phyloP scores from a whole-genome alignment of 371 early-diverging fungal species.

The Rhizopus delemar region DNA sequence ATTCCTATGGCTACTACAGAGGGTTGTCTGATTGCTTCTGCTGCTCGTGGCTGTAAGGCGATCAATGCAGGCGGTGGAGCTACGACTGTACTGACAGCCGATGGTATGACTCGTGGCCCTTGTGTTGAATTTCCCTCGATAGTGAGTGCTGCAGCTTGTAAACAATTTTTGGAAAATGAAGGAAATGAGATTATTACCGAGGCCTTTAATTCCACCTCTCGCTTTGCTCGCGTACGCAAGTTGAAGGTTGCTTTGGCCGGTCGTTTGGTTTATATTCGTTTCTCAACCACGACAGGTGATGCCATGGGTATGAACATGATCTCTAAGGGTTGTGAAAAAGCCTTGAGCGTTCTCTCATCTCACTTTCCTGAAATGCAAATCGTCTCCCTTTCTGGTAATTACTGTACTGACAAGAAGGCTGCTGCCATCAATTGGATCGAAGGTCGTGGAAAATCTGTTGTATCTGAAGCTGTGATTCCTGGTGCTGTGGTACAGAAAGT shows the following conservation, averaged over 20 bases:
- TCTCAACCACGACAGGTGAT: constrained; percentile 93
- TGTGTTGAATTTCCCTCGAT: constrained; percentile 84
- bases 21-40: constrained; percentile 93
- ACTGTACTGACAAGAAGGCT: constrained; percentile 98
- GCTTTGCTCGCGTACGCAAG: constrained; percentile 84
- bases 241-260: constrained; percentile 89
- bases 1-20: constrained; percentile 98
- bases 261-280: constrained; percentile 80
- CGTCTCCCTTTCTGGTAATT: constrained; percentile 89
- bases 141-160: constrained; percentile 68
- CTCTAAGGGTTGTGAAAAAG: constrained; percentile 92
- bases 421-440: constrained; percentile 97
- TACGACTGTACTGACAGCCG: constrained; percentile 76
- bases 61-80: constrained; percentile 91
- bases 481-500: constrained; percentile 78
- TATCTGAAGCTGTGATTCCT: constrained; percentile 86
- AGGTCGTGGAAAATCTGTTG: constrained; percentile 95
- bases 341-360: constrained; percentile 61
- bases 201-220: constrained; percentile 87
- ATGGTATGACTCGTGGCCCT: constrained; percentile 96
- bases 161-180: constrained; percentile 73
- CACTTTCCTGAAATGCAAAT: constrained; percentile 79
- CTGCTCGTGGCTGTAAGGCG: constrained; percentile 96
- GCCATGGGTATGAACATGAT: constrained; percentile 99
- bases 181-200: constrained; percentile 67